Conservation (phyloP, 106 monocot genomes). For the Phalaenopsis equestris region DNA sequence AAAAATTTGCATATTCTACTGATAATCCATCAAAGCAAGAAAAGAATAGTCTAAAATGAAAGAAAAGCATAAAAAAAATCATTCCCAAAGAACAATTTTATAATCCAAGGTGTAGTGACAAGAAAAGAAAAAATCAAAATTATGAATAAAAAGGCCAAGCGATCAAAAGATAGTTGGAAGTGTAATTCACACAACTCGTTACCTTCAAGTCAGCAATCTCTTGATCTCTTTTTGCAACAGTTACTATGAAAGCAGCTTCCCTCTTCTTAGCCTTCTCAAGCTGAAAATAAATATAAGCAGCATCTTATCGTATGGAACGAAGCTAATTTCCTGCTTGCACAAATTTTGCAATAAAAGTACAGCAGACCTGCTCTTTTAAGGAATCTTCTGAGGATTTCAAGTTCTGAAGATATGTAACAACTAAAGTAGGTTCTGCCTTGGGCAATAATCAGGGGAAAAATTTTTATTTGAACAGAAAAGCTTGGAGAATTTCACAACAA, state of each 20-base stretch:
- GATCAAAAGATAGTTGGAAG: slow-evolving; percentile 2
- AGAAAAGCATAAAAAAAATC: slow-evolving; percentile 3
- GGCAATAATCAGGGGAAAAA: not conserved
- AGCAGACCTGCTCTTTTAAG: slow-evolving; percentile 80
- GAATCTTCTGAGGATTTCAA: slow-evolving; percentile 91
- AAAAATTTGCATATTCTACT: not conserved
- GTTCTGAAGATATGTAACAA: slow-evolving; percentile 54
- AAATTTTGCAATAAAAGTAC: not conserved
- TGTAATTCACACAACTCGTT: not conserved
- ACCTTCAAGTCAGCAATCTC: slow-evolving; percentile 99
- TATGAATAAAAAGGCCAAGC: not conserved
- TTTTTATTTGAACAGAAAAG: not conserved
- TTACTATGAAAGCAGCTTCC: slow-evolving; percentile 94
- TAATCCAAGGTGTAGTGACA: not conserved
- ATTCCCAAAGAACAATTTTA: not conserved
- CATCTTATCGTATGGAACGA: not conserved
- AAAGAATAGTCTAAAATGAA: not conserved
- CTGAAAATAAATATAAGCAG: slow-evolving; percentile 23
- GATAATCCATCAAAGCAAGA: not conserved
- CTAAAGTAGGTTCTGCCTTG: slow-evolving; percentile 57
- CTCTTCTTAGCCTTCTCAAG: slow-evolving; percentile 97
- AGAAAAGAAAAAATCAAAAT: not conserved
- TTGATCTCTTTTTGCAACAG: slow-evolving; percentile 92
- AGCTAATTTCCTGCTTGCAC: not conserved
- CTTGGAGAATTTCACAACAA: not conserved